Conservation (phyloP, 805 yeast species). For the Kuraishia borneana region DNA sequence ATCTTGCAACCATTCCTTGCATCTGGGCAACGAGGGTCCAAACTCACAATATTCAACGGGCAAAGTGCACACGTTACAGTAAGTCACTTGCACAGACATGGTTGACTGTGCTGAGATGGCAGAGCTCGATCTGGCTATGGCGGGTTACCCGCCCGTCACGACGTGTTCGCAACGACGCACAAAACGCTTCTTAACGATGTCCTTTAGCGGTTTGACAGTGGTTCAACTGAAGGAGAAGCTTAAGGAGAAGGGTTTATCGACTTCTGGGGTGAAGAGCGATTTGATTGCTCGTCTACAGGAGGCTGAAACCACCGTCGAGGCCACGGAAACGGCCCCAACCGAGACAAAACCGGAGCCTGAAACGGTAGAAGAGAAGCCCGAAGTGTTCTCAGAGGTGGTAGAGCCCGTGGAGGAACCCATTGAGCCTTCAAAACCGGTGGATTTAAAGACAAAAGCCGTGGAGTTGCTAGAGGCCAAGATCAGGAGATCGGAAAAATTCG, state of each 20-base stretch:
- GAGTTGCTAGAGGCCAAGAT: slow-evolving; percentile 58
- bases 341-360: slow-evolving; percentile 6
- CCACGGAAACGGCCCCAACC: slow-evolving; percentile 10
- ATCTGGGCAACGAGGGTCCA: slow-evolving; percentile 68
- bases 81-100: slow-evolving; percentile 25
- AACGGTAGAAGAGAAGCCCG: slow-evolving; percentile 3
- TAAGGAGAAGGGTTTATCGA: slow-evolving; percentile 53
- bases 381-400: too few relatives aligned
- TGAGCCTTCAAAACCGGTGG: slow-evolving; percentile 34
- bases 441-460: slow-evolving; percentile 56
- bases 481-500: slow-evolving; percentile 68
- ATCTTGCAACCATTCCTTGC: slow-evolving; percentile 72
- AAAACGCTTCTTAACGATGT: too few relatives aligned
- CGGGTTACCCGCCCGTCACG: background rate
- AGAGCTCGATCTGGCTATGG: background rate
- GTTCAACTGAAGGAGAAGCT: slow-evolving; percentile 75
- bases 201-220: slow-evolving; percentile 60
- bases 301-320: slow-evolving; percentile 15
- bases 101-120: too few relatives aligned
- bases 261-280: slow-evolving; percentile 75
- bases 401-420: slow-evolving; percentile 2
- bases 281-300: slow-evolving; percentile 55
- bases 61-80: slow-evolving; percentile 71
- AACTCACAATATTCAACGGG: slow-evolving; percentile 95
- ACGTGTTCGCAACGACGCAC: background rate